Conservation (phyloP, 495 filamentous ascomycete species). For the Trichodelitschia bisporula region DNA sequence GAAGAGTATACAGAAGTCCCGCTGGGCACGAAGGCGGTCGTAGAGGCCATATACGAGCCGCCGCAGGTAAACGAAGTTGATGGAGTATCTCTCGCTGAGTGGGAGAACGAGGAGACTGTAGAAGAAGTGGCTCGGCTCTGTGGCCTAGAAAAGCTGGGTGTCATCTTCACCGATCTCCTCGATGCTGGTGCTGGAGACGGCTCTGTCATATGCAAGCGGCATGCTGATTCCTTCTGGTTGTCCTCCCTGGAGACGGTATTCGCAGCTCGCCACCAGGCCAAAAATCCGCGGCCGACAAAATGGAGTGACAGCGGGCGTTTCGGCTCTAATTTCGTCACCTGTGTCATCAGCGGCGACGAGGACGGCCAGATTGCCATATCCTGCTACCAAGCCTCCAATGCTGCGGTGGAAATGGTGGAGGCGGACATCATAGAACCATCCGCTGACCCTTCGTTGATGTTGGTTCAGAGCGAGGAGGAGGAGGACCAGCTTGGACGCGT, state of each 20-base stretch:
- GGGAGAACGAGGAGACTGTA: conserved; percentile 67
- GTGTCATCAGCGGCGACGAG: conserved; percentile 79
- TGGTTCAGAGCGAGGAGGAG: conserved; percentile 79
- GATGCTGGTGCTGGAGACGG: conserved; percentile 63
- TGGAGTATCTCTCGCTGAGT: conserved; percentile 65
- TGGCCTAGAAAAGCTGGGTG: conserved; percentile 71
- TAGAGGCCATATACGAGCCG: conserved; percentile 94
- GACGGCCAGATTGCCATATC: conserved; percentile 70
- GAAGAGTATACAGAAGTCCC: conserved; percentile 84
- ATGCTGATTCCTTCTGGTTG: conserved; percentile 85
- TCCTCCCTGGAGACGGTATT: conserved; percentile 84
- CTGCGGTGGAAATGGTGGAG: conserved; percentile 87
- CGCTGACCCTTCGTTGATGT: conserved; percentile 78
- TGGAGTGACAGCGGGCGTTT: conserved; percentile 93
- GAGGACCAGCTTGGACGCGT: conserved; percentile 42
- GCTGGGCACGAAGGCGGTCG: conserved; percentile 82
- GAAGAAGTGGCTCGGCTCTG: conserved; percentile 63
- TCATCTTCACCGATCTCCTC: conserved; percentile 85
- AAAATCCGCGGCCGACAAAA: conserved; percentile 73
- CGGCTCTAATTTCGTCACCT: conserved; percentile 93
- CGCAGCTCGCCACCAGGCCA: conserved; percentile 63
- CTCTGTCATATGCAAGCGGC: conserved; percentile 77
- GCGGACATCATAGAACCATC: conserved; percentile 91
- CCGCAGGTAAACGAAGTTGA: conserved; percentile 83
- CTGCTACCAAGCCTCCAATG: conserved; percentile 82